Percentiles rank a stretch among this genome's conserved stretches.
These are phyloP conservation scores for Pestalotiopsis fici DNA, from an alignment of 2,329 filamentous ascomycete species.

Conservation along the genomic window DNA sequence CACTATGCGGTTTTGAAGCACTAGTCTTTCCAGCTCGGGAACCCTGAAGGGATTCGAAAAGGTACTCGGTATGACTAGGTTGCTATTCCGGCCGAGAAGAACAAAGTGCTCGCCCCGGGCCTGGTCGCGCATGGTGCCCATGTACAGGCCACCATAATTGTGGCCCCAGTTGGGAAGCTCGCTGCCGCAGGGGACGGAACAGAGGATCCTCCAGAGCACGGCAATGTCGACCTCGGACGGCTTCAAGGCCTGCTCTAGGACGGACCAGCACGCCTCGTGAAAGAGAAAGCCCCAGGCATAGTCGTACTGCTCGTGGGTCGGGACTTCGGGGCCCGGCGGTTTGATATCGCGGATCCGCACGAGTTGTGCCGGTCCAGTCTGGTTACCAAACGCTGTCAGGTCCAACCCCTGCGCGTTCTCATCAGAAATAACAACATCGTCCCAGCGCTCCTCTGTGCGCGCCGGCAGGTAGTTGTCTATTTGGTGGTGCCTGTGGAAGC, in stretches of 20 bases:
- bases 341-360: slow-evolving; percentile 19
- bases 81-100: slow-evolving; percentile 13
- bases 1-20: slow-evolving; percentile 13
- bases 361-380: slow-evolving; percentile 8
- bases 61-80: slow-evolving; percentile 22
- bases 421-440: slow-evolving; percentile 9
- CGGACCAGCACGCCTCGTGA: slow-evolving; percentile 26
- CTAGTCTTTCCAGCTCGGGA: slow-evolving; percentile 17
- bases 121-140: slow-evolving; percentile 12
- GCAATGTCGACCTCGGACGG: slow-evolving; percentile 20
- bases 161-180: slow-evolving; percentile 25
- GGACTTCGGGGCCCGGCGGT: slow-evolving; percentile 14
- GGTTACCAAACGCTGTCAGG: neutral
- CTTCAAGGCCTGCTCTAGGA: slow-evolving; percentile 22
- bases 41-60: slow-evolving; percentile 22
- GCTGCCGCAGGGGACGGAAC: slow-evolving; percentile 21
- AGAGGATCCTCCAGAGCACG: slow-evolving; percentile 23
- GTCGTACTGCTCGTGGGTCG: slow-evolving; percentile 12
- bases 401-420: neutral
- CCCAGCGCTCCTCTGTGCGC: slow-evolving; percentile 18
- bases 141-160: slow-evolving; percentile 24
- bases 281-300: slow-evolving; percentile 26
- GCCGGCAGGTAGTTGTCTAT: slow-evolving; percentile 17
- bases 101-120: slow-evolving; percentile 14
- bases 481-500: slow-evolving; percentile 13